A percentile compares a stretch with the other conserved stretches of the same genome.
Conservation (phyloP, 305 asterid species). For the Fraxinus xanthoxyloides region DNA sequence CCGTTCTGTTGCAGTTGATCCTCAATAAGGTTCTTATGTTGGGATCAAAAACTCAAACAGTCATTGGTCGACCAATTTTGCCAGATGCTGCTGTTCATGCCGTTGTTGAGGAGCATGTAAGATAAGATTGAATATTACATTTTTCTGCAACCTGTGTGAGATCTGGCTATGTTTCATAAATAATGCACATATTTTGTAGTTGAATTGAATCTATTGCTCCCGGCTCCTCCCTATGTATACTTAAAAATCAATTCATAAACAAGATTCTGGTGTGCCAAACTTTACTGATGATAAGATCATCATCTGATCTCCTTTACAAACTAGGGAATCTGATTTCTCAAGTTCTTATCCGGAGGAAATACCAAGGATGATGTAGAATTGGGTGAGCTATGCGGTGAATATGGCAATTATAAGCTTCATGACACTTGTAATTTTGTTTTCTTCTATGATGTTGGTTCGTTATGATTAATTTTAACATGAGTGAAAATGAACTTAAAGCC, state of each 20-base stretch:
- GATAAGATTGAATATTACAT: conserved; percentile 28
- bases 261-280: background rate
- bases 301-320: background rate
- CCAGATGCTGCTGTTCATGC: conserved; percentile 93
- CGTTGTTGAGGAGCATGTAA: conserved; percentile 98
- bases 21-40: conserved; percentile 86
- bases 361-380: background rate
- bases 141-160: conserved; percentile 4
- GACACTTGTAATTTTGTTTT: background rate
- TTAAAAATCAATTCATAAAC: conserved; percentile 4
- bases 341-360: background rate
- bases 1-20: conserved; percentile 55
- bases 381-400: background rate
- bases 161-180: background rate
- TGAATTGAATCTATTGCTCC: conserved; percentile 7
- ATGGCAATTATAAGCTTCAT: background rate
- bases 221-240: background rate
- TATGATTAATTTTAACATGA: background rate
- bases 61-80: conserved; percentile 90
- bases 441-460: background rate
- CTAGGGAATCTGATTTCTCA: background rate
- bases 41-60: conserved; percentile 72
- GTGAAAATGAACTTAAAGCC: background rate
- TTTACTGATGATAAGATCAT: conserved; percentile 1
- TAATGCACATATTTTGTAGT: background rate